Percentiles rank a stretch among this genome's conserved stretches.
Evolutionary conservation across 306 rosid genomes (phyloP).

Genomic region (Hylodesmum podocarpum): DNA sequence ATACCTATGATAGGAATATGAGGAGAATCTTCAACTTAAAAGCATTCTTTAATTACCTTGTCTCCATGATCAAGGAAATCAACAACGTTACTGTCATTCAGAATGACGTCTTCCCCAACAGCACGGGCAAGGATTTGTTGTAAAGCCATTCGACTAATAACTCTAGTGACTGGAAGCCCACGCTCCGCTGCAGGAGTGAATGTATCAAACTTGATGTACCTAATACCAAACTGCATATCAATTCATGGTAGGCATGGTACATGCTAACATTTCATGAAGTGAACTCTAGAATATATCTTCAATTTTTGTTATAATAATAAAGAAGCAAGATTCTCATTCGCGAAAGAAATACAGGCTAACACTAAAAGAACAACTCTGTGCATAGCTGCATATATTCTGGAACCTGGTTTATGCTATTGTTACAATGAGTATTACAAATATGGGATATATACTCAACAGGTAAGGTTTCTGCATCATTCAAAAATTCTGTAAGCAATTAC

Average conservation of each 20-base stretch:
- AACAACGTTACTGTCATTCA: slow-evolving; percentile 76
- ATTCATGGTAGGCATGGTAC: slow-evolving; percentile 3
- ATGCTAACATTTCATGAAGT: slow-evolving; percentile 19
- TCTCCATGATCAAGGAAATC: slow-evolving; percentile 72
- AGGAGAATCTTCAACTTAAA: slow-evolving; percentile 24
- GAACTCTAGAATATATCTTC: background rate
- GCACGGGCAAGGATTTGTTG: slow-evolving; percentile 91
- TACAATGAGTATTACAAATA: background rate
- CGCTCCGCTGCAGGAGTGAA: slow-evolving; percentile 97
- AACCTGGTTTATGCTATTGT: background rate
- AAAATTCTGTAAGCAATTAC: background rate
- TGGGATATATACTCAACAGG: background rate
- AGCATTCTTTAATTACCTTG: slow-evolving; percentile 55
- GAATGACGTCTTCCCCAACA: slow-evolving; percentile 71
- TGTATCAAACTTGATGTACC: slow-evolving; percentile 99
- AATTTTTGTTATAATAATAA: background rate
- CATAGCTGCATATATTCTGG: background rate
- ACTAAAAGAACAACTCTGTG: background rate
- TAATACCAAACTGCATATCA: slow-evolving; percentile 53
- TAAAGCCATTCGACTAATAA: slow-evolving; percentile 82
- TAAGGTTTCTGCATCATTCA: slow-evolving; percentile 7
- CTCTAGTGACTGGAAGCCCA: slow-evolving; percentile 96
- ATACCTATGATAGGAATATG: background rate
- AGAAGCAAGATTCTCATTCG: background rate
- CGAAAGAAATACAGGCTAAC: slow-evolving; percentile 12